Base-by-base conservation (phyloP, 1,139 yeast genomes). In the Nakaseomyces uthaithaninus region DNA sequence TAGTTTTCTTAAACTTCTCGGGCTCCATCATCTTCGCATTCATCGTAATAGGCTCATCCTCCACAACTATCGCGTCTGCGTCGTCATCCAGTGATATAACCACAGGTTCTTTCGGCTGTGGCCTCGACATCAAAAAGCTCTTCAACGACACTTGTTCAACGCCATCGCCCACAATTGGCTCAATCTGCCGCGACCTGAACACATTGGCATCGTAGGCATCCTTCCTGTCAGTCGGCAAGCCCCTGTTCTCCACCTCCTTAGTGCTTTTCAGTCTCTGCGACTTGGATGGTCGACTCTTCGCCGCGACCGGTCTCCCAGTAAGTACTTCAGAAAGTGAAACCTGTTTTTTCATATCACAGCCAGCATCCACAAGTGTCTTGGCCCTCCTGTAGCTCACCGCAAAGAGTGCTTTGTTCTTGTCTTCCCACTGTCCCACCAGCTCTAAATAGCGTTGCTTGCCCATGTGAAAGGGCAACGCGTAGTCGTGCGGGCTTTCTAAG, bases 281-380 rank as follows among this genome's bases (percentile, higher is more conserved):
- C 22, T 28, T 28, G n/a, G 35, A 20, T 22, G 8, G 8, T 19
- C 35, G 35, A 16, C 25, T 31, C 25, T 31, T 31, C 11, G 28
- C 5, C 7, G 9, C 17, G 12, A 20, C 25, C 15, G 35, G 35
- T 14, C 17, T 37, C 6, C 39, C 39, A n/a, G 39, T 37, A 27
- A 37, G 23, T 16, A 37, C 33, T 10, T 37, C 39, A 15, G 35
- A 28, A 10, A 37, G 33, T 22, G 35, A 37, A 15, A 37, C 34
- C 22, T 37, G 39, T 22, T 31, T 37, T 23, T 37, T 37, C 39
- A 37, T 37, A n/a, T n/a, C n/a, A n/a, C n/a, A n/a, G n/a, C n/a
- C n/a, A n/a, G n/a, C n/a, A n/a, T n/a, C n/a, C n/a, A n/a, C n/a
- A n/a, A n/a, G n/a, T n/a, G n/a, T n/a, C n/a, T n/a, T n/a, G n/a